Evolutionary conservation across 306 rosid genomes (phyloP).

Genomic region (Gynostemma pentaphyllum): DNA sequence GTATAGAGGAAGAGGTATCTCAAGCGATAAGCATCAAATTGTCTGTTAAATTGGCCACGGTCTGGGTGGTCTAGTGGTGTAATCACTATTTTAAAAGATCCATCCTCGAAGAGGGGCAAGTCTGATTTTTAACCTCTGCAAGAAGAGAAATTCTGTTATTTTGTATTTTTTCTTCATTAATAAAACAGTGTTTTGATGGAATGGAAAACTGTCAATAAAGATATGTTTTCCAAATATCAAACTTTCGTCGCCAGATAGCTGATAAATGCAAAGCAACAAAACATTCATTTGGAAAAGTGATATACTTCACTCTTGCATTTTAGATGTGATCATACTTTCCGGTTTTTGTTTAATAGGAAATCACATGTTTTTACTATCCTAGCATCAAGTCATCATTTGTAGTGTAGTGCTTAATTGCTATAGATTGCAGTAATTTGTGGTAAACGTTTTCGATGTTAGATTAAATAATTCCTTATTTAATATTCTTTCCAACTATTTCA

Average conservation of each 20-base stretch:
- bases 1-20: no score
- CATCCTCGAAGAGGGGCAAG: no score
- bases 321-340: background rate
- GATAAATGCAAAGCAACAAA: background rate
- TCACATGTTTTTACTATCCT: background rate
- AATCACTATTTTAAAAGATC: no score
- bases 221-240: background rate
- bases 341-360: background rate
- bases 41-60: no score
- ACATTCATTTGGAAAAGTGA: background rate
- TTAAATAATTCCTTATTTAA: conserved; percentile 12
- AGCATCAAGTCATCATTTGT: background rate
- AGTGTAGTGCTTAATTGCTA: background rate
- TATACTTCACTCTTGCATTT: background rate
- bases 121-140: no score
- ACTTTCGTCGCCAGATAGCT: background rate
- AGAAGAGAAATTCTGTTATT: no score
- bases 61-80: no score
- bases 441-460: background rate
- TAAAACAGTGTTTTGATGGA: no score
- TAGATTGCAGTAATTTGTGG: background rate
- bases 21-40: no score
- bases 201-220: no score
- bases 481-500: conserved; percentile 26
- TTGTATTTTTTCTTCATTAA: no score